Evolutionary conservation across 2,329 filamentous ascomycete genomes (phyloP).

Genomic region (Neonectria coccinea): DNA sequence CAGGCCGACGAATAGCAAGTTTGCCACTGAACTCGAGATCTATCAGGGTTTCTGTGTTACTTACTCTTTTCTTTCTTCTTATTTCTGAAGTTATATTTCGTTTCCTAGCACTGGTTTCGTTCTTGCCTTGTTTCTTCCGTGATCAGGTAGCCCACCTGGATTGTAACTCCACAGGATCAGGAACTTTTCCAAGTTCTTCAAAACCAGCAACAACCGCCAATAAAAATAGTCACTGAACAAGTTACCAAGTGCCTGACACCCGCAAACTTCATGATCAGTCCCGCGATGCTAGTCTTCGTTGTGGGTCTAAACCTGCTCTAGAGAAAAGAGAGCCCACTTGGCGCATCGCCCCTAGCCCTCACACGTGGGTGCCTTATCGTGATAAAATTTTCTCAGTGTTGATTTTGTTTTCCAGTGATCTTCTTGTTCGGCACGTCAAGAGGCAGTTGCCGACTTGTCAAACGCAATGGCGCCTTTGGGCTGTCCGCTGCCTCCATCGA

Average conservation of each 20-base stretch:
- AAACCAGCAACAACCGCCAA: neutral
- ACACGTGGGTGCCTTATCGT: slow-evolving; percentile 29
- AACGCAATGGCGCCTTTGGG: slow-evolving; percentile 19
- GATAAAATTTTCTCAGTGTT: slow-evolving; percentile 21
- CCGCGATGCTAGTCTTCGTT: neutral
- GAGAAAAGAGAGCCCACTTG: slow-evolving; percentile 26
- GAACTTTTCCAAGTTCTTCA: neutral
- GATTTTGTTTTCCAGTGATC: neutral
- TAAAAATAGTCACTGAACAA: neutral
- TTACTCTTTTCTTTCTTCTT: too few relatives aligned
- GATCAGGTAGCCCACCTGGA: neutral
- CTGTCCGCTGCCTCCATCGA: slow-evolving; percentile 53
- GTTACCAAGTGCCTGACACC: neutral
- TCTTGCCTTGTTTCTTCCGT: neutral
- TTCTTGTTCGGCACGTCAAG: neutral
- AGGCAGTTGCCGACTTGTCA: neutral
- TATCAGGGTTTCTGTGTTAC: too few relatives aligned
- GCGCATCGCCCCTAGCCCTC: slow-evolving; percentile 18
- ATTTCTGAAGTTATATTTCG: neutral
- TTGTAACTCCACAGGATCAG: neutral
- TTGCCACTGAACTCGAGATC: too few relatives aligned
- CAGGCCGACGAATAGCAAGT: neutral
- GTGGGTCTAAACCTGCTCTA: slow-evolving; percentile 23
- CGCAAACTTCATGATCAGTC: neutral
- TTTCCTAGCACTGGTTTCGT: neutral